These are phyloP conservation scores for Stachybotrys chlorohalonatus DNA, from an alignment of 2,329 filamentous ascomycete species.

Conservation along the genomic window DNA sequence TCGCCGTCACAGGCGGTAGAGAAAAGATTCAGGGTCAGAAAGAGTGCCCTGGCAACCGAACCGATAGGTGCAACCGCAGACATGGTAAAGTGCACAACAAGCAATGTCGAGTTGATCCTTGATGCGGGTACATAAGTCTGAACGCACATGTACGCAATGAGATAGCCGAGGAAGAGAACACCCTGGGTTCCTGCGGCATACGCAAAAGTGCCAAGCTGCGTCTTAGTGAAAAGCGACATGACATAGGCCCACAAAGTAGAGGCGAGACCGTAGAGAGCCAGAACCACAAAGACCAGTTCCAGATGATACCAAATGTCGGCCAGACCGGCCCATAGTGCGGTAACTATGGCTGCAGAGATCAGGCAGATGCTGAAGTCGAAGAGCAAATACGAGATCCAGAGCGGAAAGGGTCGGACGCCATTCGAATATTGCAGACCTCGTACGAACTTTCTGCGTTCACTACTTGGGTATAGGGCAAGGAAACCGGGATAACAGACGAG, in stretches of 20 bases:
- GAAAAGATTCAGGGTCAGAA: slow-evolving; percentile 76
- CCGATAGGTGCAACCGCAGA: slow-evolving; percentile 68
- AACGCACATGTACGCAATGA: slow-evolving; percentile 62
- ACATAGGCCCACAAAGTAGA: slow-evolving; percentile 72
- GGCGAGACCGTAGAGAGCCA: slow-evolving; percentile 72
- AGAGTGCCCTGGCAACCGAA: slow-evolving; percentile 63
- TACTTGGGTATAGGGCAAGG: slow-evolving; percentile 82
- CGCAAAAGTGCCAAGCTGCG: slow-evolving; percentile 77
- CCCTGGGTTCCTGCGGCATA: slow-evolving; percentile 72
- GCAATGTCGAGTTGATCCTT: slow-evolving; percentile 56
- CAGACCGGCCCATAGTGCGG: slow-evolving; percentile 58
- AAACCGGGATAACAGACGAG: slow-evolving; percentile 75
- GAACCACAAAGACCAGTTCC: slow-evolving; percentile 72
- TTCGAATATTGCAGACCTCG: slow-evolving; percentile 86
- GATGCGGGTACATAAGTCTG: slow-evolving; percentile 66
- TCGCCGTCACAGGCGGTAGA: slow-evolving; percentile 64
- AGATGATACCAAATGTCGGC: slow-evolving; percentile 66
- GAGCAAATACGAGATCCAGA: slow-evolving; percentile 74
- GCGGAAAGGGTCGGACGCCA: slow-evolving; percentile 68
- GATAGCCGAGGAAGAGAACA: slow-evolving; percentile 59
- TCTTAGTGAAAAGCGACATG: slow-evolving; percentile 69
- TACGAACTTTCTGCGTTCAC: slow-evolving; percentile 70
- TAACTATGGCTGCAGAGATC: slow-evolving; percentile 51
- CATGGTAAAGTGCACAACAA: slow-evolving; percentile 67
- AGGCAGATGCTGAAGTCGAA: slow-evolving; percentile 77